A percentile compares a stretch with the other conserved stretches of the same genome.
phyloP scores from a whole-genome alignment of 352 stramenopile genomes.

The Albugo candida region DNA sequence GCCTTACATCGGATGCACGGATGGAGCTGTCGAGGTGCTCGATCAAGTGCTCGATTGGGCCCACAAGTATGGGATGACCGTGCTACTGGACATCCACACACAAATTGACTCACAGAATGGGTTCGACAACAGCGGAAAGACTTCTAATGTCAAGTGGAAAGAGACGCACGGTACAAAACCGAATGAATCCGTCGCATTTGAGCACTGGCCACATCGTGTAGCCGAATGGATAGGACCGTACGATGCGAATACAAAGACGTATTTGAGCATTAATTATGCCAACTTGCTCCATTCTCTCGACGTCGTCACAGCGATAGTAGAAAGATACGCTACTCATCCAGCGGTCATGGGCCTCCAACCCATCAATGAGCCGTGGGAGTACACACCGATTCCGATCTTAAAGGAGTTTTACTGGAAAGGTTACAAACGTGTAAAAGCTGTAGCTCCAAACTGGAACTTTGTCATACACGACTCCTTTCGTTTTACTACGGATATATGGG shows the following conservation, averaged over 20 bases:
- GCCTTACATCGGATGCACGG: conserved; percentile 84
- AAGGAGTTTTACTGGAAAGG: conserved; percentile 94
- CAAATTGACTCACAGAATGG: conserved; percentile 87
- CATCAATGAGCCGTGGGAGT: conserved; percentile 91
- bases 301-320: conserved; percentile 78
- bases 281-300: conserved; percentile 84
- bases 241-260: conserved; percentile 62
- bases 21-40: conserved; percentile 81
- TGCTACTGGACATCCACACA: conserved; percentile 89
- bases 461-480: conserved; percentile 92
- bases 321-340: conserved; percentile 73
- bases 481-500: conserved; percentile 60
- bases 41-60: conserved; percentile 75
- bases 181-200: conserved; percentile 72
- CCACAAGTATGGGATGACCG: conserved; percentile 62
- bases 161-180: conserved; percentile 45
- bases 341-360: conserved; percentile 84
- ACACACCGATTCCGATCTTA: conserved; percentile 81
- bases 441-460: conserved; percentile 89
- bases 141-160: conserved; percentile 79
- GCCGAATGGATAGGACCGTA: conserved; percentile 85
- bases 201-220: conserved; percentile 83
- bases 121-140: conserved; percentile 87
- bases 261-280: conserved; percentile 81
- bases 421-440: conserved; percentile 85